Evolutionary conservation across 257 asterid species (phyloP), one percentile per base, ranked within the genome.

Genomic region (Ajuga chamaepitys): DNA sequence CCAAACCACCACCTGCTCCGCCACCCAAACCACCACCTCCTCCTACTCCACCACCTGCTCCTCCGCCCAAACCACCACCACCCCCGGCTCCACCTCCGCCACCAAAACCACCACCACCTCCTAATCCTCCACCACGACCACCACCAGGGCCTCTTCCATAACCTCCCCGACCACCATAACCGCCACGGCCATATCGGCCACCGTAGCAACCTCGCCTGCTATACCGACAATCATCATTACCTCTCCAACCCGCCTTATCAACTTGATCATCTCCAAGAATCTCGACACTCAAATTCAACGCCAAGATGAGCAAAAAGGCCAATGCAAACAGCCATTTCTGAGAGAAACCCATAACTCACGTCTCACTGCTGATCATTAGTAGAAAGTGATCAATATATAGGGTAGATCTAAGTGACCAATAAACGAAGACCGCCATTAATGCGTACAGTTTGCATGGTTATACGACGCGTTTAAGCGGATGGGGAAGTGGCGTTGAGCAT

Each of bases 151-250:
- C 72, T 3, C 72, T 57, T 22, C 72, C 60, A 42, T 52, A 68
- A 11, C 78, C 75, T 7, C 79, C 77, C 0, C 81, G 5, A 3
- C 74, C 77, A 26, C 82, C 81, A 35, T 41, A 72, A n/a, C 78
- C 71, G 0, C 82, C 74, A 1, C 82, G 68, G 12, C 77, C 77
- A 16, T 37, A 47, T 14, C 66, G 69, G 28, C 76, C 68, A 7
- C 82, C 78, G 3, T 63, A 71, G 66, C 84, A 79, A 1, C 84
- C 84, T 9, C 81, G 60, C 16, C 85, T 67, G 16, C 81, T 80
- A 41, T 30, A 80, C 24, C 85, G 63, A 14, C 85, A 80, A 18
- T 73, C 79, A 50, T 76, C 67, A 13, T 35, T 4, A 1, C 37
- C 79, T 54, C 81, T 70, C 77, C 77, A 80, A 2, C 1, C 71